These are phyloP conservation scores for Aureobasidium sp. DNA, from an alignment of 2,329 filamentous ascomycete species.

Conservation along the genomic window DNA sequence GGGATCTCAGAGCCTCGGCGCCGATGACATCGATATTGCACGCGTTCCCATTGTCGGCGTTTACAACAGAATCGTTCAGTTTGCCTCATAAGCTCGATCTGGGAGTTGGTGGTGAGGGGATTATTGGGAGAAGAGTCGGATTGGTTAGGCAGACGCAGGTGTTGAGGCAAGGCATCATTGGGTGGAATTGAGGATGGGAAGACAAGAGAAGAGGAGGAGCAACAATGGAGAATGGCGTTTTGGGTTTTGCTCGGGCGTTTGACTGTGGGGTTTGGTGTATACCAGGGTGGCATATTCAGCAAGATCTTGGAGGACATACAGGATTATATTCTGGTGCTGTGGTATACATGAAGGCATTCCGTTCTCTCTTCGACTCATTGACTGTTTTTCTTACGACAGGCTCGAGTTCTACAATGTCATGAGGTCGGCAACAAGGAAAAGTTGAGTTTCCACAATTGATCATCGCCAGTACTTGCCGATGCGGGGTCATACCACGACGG, in stretches of 20 bases:
- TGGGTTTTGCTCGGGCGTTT: background rate
- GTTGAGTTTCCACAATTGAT: background rate
- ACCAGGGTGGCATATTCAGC: background rate
- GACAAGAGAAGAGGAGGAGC: background rate
- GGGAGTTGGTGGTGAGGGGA: constrained; percentile 21
- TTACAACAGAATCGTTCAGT: constrained; percentile 13
- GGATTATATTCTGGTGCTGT: background rate
- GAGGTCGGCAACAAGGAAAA: background rate
- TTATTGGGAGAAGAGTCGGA: constrained; percentile 21
- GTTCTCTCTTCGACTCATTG: too few species aligned
- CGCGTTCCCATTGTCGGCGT: background rate
- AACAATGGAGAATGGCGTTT: background rate
- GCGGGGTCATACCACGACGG: background rate
- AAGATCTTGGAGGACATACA: background rate
- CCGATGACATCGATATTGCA: background rate
- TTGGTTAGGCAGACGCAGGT: constrained; percentile 16
- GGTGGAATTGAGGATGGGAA: constrained; percentile 20
- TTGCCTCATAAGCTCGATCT: constrained; percentile 19
- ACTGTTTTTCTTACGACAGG: background rate
- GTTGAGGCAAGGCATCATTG: constrained; percentile 20
- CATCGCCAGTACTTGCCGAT: background rate
- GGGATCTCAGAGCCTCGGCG: constrained; percentile 16
- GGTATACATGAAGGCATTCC: background rate
- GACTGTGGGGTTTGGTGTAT: background rate
- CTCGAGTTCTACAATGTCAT: background rate